Conservation (phyloP, 495 filamentous ascomycete species). For the Astrocystis sublimbata region DNA sequence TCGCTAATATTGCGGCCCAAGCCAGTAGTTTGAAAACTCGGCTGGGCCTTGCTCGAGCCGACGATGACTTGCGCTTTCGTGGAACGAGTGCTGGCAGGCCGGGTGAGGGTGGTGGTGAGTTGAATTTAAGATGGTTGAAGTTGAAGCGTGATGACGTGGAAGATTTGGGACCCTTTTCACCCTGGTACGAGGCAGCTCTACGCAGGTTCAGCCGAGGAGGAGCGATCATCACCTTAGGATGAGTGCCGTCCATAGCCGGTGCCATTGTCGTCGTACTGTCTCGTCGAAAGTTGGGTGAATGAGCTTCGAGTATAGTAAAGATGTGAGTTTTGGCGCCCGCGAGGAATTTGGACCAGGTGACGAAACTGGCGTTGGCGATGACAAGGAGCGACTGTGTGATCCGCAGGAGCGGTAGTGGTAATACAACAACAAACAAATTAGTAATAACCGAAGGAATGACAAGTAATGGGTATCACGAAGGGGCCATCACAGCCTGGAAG, state of each 20-base stretch:
- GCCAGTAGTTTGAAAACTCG: slow-evolving; percentile 47
- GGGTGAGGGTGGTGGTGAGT: slow-evolving; percentile 60
- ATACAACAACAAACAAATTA: slow-evolving; percentile 5
- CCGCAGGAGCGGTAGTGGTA: slow-evolving; percentile 18
- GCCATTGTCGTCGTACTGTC: slow-evolving; percentile 43
- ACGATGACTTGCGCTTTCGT: slow-evolving; percentile 54
- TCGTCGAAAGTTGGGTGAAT: background rate
- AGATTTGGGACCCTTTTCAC: slow-evolving; percentile 50
- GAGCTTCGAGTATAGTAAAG: slow-evolving; percentile 27
- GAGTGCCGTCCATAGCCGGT: slow-evolving; percentile 51
- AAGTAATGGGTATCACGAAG: slow-evolving; percentile 18
- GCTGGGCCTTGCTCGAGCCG: slow-evolving; percentile 46
- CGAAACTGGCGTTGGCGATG: background rate
- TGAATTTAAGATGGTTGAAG: slow-evolving; percentile 62
- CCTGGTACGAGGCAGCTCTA: slow-evolving; percentile 48
- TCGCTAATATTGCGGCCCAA: slow-evolving; percentile 39
- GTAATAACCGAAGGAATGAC: slow-evolving; percentile 21
- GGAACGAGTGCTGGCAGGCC: slow-evolving; percentile 64
- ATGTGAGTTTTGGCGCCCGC: background rate
- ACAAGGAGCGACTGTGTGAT: slow-evolving; percentile 23
- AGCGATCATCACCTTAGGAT: slow-evolving; percentile 52
- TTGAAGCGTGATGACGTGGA: slow-evolving; percentile 59
- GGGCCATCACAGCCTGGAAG: slow-evolving; percentile 32
- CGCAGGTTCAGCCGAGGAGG: slow-evolving; percentile 54
- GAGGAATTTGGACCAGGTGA: slow-evolving; percentile 3